phyloP scores from a whole-genome alignment of 176 grass and related monocot genomes.

The Secale cereale region DNA sequence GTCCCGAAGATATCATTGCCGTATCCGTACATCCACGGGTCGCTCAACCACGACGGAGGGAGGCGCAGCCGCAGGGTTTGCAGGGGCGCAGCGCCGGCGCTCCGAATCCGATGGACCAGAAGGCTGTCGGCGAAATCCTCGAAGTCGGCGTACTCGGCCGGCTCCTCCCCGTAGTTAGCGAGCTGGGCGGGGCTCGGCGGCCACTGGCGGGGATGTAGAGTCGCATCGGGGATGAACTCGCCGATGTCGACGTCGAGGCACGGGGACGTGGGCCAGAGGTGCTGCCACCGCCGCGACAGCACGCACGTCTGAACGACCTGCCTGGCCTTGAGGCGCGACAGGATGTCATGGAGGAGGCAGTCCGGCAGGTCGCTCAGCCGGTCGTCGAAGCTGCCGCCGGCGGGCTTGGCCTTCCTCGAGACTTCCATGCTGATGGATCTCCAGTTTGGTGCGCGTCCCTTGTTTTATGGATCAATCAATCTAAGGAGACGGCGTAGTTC shows the following conservation, averaged over 20 bases:
- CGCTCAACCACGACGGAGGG: neutral
- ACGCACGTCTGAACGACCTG: neutral
- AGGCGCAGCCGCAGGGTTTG: neutral
- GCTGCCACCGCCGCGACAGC: neutral
- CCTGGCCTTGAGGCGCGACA: neutral
- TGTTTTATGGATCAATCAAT: too few species aligned
- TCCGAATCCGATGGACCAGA: neutral
- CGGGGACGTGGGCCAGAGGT: neutral
- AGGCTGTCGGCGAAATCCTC: conserved; percentile 5
- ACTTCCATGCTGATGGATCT: neutral
- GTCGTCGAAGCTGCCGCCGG: neutral
- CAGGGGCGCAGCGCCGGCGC: neutral
- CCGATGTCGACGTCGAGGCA: neutral
- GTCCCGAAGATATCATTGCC: too few species aligned
- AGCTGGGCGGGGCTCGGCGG: too few species aligned
- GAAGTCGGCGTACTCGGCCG: neutral
- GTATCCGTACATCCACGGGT: neutral
- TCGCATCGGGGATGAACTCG: neutral
- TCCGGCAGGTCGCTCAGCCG: neutral
- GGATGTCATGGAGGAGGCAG: neutral
- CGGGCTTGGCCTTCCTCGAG: neutral
- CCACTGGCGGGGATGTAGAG: too few species aligned
- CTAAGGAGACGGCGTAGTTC: too few species aligned
- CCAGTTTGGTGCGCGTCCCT: neutral
- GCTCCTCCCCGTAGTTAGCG: neutral